A percentile compares a stretch with the other conserved stretches of the same genome.
These are phyloP conservation scores for Tylopilus sp. DNA, from an alignment of 768 basidiomycete genomes.

Conservation along the genomic window DNA sequence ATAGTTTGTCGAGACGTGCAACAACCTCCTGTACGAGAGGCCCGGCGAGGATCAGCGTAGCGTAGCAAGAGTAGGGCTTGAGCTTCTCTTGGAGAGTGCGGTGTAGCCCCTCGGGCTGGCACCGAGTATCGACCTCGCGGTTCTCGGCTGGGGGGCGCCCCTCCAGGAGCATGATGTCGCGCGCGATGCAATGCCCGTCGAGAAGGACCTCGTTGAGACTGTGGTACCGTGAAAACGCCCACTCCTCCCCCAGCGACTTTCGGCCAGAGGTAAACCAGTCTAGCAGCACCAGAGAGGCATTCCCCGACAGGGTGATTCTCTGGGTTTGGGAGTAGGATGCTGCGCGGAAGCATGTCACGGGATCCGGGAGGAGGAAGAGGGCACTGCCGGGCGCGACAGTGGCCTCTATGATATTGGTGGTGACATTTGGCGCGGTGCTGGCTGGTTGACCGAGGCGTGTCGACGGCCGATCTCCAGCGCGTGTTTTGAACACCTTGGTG, in stretches of 20 bases:
- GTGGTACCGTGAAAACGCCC: conserved; percentile 83
- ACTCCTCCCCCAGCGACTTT: conserved; percentile 78
- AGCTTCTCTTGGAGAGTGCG: conserved; percentile 60
- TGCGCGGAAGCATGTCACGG: conserved; percentile 86
- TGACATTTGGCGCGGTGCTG: conserved; percentile 29
- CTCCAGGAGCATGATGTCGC: conserved; percentile 78
- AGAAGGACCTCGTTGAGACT: conserved; percentile 82
- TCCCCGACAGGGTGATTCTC: conserved; percentile 60
- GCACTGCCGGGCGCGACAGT: conserved; percentile 48
- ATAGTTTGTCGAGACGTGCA: conserved; percentile 44
- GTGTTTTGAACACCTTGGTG: conserved; percentile 91
- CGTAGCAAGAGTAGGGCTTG: conserved; percentile 86
- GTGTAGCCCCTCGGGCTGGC: conserved; percentile 31
- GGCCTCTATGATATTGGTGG: conserved; percentile 63
- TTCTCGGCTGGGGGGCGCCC: conserved; percentile 25
- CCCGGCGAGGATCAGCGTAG: conserved; percentile 79
- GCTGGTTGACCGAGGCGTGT: conserved; percentile 27
- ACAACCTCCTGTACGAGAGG: conserved; percentile 52
- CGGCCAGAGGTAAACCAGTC: conserved; percentile 95
- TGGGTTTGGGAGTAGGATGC: conserved; percentile 85
- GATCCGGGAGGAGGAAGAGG: conserved; percentile 85
- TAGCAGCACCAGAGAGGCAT: conserved; percentile 67
- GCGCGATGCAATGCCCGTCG: conserved; percentile 60
- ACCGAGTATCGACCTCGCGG: conserved; percentile 1
- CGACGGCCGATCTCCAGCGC: conserved; percentile 58